Evolutionary conservation across 257 asterid genomes (phyloP).

Genomic region (Gentiana straminea): DNA sequence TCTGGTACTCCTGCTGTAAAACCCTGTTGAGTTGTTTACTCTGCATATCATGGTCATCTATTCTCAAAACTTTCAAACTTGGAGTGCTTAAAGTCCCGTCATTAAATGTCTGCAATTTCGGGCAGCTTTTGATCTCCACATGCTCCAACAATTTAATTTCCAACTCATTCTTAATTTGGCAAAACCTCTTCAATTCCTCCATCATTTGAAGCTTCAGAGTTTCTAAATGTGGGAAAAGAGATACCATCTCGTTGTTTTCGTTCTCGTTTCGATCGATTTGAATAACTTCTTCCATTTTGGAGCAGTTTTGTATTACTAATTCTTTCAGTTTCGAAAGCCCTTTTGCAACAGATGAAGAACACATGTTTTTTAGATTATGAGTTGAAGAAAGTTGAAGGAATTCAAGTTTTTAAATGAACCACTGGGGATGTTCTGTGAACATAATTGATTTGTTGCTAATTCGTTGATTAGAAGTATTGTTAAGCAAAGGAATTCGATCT

Average conservation of each 20-base stretch:
- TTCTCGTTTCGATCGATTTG: conserved; percentile 3
- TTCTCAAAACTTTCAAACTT: background rate
- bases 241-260: background rate
- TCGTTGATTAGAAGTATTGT: background rate
- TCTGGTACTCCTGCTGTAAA: conserved; percentile 5
- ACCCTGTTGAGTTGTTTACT: conserved; percentile 3
- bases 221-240: conserved; percentile 11
- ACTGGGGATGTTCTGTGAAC: conserved; percentile 5
- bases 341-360: conserved; percentile 9
- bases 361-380: conserved; percentile 5
- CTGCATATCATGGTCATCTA: conserved; percentile 1
- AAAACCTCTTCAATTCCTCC: conserved; percentile 1
- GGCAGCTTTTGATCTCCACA: conserved; percentile 4
- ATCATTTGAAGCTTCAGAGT: conserved; percentile 1
- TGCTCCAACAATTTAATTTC: background rate
- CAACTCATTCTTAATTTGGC: conserved; percentile 3
- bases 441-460: background rate
- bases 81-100: background rate
- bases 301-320: background rate
- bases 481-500: background rate
- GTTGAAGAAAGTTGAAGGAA: background rate
- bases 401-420: conserved; percentile 8
- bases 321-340: conserved; percentile 7
- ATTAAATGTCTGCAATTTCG: conserved; percentile 1
- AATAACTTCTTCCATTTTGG: conserved; percentile 5